Base-by-base conservation (phyloP, 768 basidiomycete species). In the Tremella mesenterica region DNA sequence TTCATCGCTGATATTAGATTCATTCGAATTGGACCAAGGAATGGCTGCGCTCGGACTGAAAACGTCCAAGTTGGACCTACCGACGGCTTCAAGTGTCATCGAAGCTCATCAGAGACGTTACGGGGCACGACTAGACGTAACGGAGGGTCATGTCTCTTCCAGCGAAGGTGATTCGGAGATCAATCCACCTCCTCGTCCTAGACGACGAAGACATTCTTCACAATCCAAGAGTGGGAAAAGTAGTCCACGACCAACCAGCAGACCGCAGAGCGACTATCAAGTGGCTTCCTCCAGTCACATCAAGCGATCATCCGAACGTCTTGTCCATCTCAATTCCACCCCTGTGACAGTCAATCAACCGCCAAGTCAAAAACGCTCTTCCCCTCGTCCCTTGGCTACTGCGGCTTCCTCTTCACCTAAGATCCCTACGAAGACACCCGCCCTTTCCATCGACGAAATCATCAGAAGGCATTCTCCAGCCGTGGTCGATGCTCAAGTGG, bases 321-420 rank as follows among this genome's bases (percentile, higher is more conserved):
- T 36, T 12, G 34, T 36, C 12, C 12, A 12, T 18, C 34, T 12
- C 34, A 6, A 14, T 4, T 23, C 27, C 21, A 46, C 44, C 4
- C 14, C 20, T 23, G 44, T 26, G 7, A 6, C 6, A 18, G 14
- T 26, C 8, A 28, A 27, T 4, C n/a, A 23, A n/a, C 5, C 5
- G 5, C 44, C 5, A 46, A 23, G 21, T 23, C 27, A 16, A 4
- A 21, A 16, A 20, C 29, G 39, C 6, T 36, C 53, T 12, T 30
- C 59, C 25, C 48, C 52, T n/a, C 43, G 28, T 14, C 45, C 52
- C 30, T 52, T 54, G 18, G 38, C 51, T 14, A 13, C 36, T 33
- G 48, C 57, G 25, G 36, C 28, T 27, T 16, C 9, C 83, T 2
- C 85, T 85, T n/a, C 8, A 8, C 38, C 43, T 20, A 43, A 44